Base-by-base conservation (phyloP, 495 filamentous ascomycete species). In the Aspergillus cristatus region DNA sequence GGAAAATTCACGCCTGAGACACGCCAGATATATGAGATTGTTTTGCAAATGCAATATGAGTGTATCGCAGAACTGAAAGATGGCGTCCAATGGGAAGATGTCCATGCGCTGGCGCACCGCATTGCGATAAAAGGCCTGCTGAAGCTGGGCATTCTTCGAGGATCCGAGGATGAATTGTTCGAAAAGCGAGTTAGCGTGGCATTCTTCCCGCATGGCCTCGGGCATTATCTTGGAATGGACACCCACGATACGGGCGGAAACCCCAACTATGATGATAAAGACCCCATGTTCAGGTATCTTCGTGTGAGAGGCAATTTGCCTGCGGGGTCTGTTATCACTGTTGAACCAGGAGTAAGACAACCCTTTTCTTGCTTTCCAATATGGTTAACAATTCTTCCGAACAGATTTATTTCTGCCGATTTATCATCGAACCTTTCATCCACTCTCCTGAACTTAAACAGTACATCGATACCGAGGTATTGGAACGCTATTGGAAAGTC, bases 221-320 rank as follows among this genome's bases (percentile, higher is more conserved):
- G 89, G 0, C 87, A 96, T 55, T 90, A 93, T 48, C 68, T 96
- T 7, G 89, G 89, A 34, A 84, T 96, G 82, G 89, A 96, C 58
- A 94, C 86, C 6, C 89, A 96, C 62, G 89, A 96, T 53, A 84
- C 81, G 1, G 89, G 88, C 40, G 89, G 87, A 14, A 77, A 91
- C 54, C 72, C 87, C 2, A 84, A 95, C 55, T 94, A 94, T 46
- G 66, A 65, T 28, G 93, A 97, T 50, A 62, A 68, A 45, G 89
- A 99, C 58, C 56, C 75, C 29, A 82, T 96, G 75, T 94, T 91
- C 57, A 69, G 70, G 16, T 94, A 93, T 46, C 62, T 99, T 29
- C 71, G 91, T 33, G 81, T 94, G n/a, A 63, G 91, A 30, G 82
- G 86, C 8, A 69, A 57, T 14, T 47, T 94, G 34, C 84, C 85